phyloP scores from a whole-genome alignment of 371 early-diverging fungal species.

The Lichtheimia hyalospora region DNA sequence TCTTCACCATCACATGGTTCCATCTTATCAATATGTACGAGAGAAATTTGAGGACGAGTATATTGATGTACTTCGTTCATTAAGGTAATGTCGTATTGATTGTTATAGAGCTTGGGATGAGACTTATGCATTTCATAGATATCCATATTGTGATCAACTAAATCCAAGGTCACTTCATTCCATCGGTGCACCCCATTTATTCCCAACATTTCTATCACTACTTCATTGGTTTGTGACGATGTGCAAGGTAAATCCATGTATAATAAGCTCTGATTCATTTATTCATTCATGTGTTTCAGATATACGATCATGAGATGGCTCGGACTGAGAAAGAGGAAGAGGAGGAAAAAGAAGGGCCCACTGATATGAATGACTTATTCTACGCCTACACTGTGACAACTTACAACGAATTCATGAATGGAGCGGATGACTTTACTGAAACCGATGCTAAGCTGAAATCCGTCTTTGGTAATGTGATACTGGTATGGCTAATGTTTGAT shows the following conservation, averaged over 20 bases:
- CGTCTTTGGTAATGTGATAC: neutral
- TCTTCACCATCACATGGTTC: neutral
- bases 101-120: neutral
- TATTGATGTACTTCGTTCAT: neutral
- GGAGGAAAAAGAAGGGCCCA: neutral
- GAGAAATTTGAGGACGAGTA: neutral
- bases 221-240: conserved; percentile 77
- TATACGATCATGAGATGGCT: neutral
- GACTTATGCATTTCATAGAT: neutral
- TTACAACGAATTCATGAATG: conserved; percentile 58
- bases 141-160: conserved; percentile 88
- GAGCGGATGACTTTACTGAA: conserved; percentile 35
- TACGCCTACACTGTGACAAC: conserved; percentile 55
- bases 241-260: neutral
- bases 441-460: neutral
- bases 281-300: neutral
- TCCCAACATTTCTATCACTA: conserved; percentile 88
- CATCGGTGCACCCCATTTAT: conserved; percentile 83
- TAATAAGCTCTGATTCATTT: neutral
- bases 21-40: neutral
- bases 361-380: conserved; percentile 47
- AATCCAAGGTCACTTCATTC: conserved; percentile 80
- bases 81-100: neutral
- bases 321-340: neutral
- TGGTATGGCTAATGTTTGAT: too few relatives aligned